Percentiles rank a stretch among this genome's conserved stretches.
phyloP scores from a whole-genome alignment of 768 basidiomycete genomes.

The Mycena epipterygia region DNA sequence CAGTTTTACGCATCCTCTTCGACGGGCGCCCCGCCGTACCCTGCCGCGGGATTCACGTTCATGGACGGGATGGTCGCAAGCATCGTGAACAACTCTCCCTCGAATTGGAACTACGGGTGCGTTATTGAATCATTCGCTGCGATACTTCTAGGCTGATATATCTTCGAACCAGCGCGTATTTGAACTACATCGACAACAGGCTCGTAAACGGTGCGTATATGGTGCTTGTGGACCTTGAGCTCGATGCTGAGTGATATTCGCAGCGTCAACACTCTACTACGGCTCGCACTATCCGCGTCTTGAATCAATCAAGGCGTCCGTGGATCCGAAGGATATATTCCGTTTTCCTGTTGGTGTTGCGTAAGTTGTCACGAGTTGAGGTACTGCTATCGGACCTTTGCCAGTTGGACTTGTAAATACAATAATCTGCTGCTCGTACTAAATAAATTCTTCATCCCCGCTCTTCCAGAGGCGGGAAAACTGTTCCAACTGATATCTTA shows the following conservation, averaged over 20 bases:
- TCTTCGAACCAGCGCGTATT: conserved; percentile 51
- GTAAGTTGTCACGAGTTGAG: no score
- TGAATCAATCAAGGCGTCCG: conserved; percentile 28
- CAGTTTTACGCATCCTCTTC: conserved; percentile 53
- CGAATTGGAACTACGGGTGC: conserved; percentile 56
- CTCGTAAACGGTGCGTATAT: conserved; percentile 26
- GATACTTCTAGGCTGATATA: not conserved
- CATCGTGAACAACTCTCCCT: conserved; percentile 51
- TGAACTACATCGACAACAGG: conserved; percentile 57
- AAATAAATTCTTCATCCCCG: no score
- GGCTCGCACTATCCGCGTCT: conserved; percentile 32
- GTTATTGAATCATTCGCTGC: not conserved
- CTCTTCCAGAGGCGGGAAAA: no score
- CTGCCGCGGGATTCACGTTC: conserved; percentile 55
- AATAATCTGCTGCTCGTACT: no score
- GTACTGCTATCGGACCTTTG: no score
- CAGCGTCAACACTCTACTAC: conserved; percentile 36
- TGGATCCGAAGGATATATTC: conserved; percentile 40
- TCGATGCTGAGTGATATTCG: not conserved
- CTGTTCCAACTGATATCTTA: no score
- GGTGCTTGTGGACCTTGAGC: not conserved
- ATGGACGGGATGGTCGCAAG: conserved; percentile 55
- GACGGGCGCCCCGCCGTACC: conserved; percentile 45
- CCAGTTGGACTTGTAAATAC: no score
- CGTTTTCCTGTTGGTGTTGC: conserved; percentile 34